These are phyloP conservation scores for Solanum dulcamara DNA, from an alignment of 257 asterid genomes.

Conservation along the genomic window DNA sequence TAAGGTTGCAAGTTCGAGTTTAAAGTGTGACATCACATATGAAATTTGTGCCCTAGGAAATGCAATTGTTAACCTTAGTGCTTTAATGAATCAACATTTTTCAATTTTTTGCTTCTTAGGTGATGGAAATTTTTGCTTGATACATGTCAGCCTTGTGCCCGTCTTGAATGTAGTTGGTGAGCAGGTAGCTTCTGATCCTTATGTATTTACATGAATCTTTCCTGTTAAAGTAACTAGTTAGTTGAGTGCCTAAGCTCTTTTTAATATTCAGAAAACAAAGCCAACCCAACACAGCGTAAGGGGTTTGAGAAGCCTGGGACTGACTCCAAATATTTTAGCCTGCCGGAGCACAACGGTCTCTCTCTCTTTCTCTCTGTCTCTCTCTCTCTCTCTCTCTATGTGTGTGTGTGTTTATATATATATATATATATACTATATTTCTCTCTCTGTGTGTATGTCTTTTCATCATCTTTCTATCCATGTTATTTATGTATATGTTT, in stretches of 20 bases:
- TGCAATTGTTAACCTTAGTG: background rate
- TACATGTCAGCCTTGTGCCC: slow-evolving; percentile 85
- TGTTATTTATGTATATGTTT: background rate
- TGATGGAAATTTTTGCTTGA: slow-evolving; percentile 65
- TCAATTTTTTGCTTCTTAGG: slow-evolving; percentile 25
- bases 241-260: background rate
- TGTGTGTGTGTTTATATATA: background rate
- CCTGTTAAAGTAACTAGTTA: background rate
- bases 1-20: slow-evolving; percentile 8
- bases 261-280: slow-evolving; percentile 60
- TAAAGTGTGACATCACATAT: background rate
- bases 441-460: background rate
- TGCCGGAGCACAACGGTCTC: slow-evolving; percentile 74
- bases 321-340: slow-evolving; percentile 62
- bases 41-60: background rate
- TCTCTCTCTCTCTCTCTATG: background rate
- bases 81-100: background rate
- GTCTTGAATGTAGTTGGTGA: slow-evolving; percentile 65
- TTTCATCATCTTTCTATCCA: background rate
- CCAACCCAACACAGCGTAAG: slow-evolving; percentile 85
- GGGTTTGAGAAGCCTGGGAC: slow-evolving; percentile 72
- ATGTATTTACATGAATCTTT: background rate
- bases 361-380: slow-evolving; percentile 20
- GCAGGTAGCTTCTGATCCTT: slow-evolving; percentile 32
- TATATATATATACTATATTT: background rate